Evolutionary conservation across 1,284 basidiomycete species (phyloP).

Genomic region (Boletus hoseneyae): DNA sequence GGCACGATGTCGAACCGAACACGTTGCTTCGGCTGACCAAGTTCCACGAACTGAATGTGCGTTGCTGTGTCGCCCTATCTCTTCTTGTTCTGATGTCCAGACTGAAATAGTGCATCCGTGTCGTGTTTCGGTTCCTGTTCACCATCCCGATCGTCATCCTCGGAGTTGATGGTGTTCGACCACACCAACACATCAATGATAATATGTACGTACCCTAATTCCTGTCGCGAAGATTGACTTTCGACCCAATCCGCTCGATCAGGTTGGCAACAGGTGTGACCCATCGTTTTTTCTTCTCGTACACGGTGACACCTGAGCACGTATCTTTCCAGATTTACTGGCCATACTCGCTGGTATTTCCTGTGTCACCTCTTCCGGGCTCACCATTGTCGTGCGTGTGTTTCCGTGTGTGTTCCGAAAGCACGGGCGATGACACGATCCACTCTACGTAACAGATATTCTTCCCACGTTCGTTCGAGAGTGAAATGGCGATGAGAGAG

Average conservation of each 20-base stretch:
- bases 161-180: slow-evolving; percentile 60
- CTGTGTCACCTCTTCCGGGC: slow-evolving; percentile 59
- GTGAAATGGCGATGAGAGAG: slow-evolving; percentile 54
- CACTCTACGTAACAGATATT: slow-evolving; percentile 50
- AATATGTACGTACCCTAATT: slow-evolving; percentile 38
- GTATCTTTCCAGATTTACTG: slow-evolving; percentile 47
- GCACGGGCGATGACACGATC: too few relatives aligned
- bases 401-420: neutral
- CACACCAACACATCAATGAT: slow-evolving; percentile 62
- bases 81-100: neutral
- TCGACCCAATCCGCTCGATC: slow-evolving; percentile 7
- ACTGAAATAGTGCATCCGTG: slow-evolving; percentile 53
- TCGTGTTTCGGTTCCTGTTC: slow-evolving; percentile 69
- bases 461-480: slow-evolving; percentile 69
- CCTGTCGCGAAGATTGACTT: neutral
- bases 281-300: neutral
- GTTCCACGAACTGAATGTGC: slow-evolving; percentile 74
- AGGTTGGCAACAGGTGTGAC: slow-evolving; percentile 31
- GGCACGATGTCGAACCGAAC: slow-evolving; percentile 52
- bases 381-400: slow-evolving; percentile 65
- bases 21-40: slow-evolving; percentile 70
- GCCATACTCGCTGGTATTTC: slow-evolving; percentile 58
- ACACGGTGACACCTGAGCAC: neutral
- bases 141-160: slow-evolving; percentile 59
- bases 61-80: slow-evolving; percentile 21